phyloP scores from a whole-genome alignment of 441 rosid genomes.

The Erodium moschatum region DNA sequence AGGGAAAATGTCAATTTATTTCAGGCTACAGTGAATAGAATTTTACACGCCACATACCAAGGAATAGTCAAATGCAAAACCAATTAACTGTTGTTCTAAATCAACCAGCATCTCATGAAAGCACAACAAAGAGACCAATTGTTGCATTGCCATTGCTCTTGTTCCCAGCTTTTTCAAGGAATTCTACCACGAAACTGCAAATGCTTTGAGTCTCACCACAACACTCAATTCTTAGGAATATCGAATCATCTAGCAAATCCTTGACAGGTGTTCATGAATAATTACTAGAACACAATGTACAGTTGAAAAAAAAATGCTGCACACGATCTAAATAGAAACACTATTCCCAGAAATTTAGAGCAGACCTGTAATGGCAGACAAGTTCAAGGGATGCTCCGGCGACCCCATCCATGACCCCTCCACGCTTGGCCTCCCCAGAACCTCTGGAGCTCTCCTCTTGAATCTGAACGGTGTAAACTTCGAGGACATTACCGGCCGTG shows the following conservation, averaged over 20 bases:
- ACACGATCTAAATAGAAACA: constrained; percentile 1
- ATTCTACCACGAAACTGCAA: neutral
- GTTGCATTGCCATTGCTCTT: neutral
- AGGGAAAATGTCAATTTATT: neutral
- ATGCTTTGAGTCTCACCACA: neutral
- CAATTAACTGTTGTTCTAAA: neutral
- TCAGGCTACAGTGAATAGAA: neutral
- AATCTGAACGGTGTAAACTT: constrained; percentile 73
- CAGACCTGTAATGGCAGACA: constrained; percentile 77
- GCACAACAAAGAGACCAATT: neutral
- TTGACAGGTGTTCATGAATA: neutral
- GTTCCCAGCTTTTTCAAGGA: neutral
- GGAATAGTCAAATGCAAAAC: neutral
- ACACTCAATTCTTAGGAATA: neutral
- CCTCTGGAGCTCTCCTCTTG: constrained; percentile 54
- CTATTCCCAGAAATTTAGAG: neutral
- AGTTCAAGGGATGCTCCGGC: constrained; percentile 88
- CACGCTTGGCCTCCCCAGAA: constrained; percentile 48
- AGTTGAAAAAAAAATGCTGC: neutral
- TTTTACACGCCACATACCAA: too few species aligned
- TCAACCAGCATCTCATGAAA: neutral
- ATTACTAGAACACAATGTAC: neutral
- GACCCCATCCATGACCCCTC: constrained; percentile 71
- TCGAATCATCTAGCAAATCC: neutral
- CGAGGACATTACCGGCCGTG: constrained; percentile 69